Conservation (phyloP, 306 rosid genomes). For the Psophocarpus tetragonolobus region DNA sequence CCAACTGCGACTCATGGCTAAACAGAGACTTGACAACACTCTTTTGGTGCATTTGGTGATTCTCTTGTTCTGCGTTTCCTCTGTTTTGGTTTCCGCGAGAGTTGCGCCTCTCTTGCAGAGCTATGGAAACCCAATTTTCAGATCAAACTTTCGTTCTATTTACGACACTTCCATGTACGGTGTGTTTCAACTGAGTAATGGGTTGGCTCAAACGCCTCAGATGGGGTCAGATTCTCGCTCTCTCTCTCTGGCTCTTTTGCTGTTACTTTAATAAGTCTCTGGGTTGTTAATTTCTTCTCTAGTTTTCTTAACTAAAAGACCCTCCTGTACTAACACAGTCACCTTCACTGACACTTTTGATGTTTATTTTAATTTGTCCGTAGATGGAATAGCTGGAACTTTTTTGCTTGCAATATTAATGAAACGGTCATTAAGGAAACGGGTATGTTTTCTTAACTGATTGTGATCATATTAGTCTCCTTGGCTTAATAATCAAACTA, state of each 20-base stretch:
- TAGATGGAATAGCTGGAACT: slow-evolving; percentile 99
- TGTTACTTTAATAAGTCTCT: not conserved
- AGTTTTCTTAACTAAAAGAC: not conserved
- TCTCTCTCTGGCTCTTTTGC: not conserved
- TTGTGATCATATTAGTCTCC: slow-evolving; percentile 6
- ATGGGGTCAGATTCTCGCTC: slow-evolving; percentile 70
- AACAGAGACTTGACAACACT: slow-evolving; percentile 32
- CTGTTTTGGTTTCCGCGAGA: slow-evolving; percentile 44
- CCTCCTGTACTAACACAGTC: not conserved
- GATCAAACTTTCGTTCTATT: slow-evolving; percentile 50
- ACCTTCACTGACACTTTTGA: not conserved
- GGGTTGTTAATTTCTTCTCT: not conserved
- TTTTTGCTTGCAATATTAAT: slow-evolving; percentile 89
- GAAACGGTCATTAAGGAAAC: slow-evolving; percentile 87
- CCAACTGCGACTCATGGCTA: slow-evolving; percentile 46
- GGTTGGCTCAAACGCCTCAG: slow-evolving; percentile 89
- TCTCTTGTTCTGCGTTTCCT: slow-evolving; percentile 37
- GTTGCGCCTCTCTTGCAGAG: slow-evolving; percentile 50
- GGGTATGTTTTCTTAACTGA: slow-evolving; percentile 48
- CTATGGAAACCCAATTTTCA: slow-evolving; percentile 51
- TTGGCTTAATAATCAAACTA: not conserved
- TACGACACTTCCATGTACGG: slow-evolving; percentile 89
- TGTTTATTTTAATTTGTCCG: slow-evolving; percentile 1
- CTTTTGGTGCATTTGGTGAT: slow-evolving; percentile 21
- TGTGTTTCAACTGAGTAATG: slow-evolving; percentile 63